These are phyloP conservation scores for Rhododendron molle DNA, from an alignment of 148 eudicot species.

Conservation along the genomic window DNA sequence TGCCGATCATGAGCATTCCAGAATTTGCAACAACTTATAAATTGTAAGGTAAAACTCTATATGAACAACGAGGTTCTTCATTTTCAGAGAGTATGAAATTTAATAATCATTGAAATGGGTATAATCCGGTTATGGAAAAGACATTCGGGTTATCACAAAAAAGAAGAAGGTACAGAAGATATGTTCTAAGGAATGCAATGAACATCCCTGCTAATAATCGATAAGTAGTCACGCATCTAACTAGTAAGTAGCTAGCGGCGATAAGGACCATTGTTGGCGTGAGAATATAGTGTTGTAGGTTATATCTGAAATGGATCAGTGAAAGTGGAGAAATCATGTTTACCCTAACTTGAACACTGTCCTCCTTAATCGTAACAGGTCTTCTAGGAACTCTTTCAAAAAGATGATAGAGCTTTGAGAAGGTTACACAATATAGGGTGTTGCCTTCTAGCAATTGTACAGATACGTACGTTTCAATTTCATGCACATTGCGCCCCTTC, in stretches of 20 bases:
- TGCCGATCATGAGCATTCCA: conserved; percentile 1
- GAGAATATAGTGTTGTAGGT: no score
- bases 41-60: not conserved
- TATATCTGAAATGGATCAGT: no score
- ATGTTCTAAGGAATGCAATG: not conserved
- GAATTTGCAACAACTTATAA: not conserved
- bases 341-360: no score
- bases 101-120: not conserved
- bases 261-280: no score
- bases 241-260: no score
- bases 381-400: not conserved
- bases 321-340: no score
- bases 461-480: not conserved
- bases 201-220: not conserved
- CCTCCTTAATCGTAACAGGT: not conserved
- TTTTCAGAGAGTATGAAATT: not conserved
- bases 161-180: not conserved
- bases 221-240: no score
- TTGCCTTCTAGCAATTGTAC: not conserved
- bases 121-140: not conserved
- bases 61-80: not conserved
- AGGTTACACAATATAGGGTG: not conserved
- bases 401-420: not conserved
- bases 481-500: not conserved
- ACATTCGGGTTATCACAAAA: not conserved